Evolutionary conservation across 1,139 yeast species (phyloP).

Genomic region (Geotrichum citri-aurantii): DNA sequence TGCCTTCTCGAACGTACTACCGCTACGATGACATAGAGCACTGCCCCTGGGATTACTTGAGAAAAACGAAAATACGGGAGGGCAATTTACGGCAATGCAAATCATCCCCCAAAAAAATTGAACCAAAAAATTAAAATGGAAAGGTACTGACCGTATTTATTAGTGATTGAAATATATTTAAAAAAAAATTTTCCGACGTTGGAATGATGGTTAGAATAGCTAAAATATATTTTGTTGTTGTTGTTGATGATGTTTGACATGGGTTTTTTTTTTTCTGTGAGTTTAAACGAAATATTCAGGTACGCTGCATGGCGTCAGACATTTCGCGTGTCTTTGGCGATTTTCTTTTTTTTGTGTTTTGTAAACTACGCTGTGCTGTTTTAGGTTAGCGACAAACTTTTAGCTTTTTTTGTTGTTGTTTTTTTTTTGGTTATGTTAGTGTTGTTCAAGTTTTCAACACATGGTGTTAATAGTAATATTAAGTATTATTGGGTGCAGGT

Average conservation of each 20-base stretch:
- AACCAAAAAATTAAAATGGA: no score
- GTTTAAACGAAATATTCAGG: neutral
- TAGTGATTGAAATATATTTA: no score
- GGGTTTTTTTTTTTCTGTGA: no score
- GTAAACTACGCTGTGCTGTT: neutral
- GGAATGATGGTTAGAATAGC: no score
- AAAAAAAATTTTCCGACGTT: no score
- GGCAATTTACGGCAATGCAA: neutral
- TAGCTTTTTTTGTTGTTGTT: neutral
- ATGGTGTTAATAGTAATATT: no score
- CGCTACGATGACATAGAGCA: neutral
- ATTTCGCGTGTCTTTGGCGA: neutral
- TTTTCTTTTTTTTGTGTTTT: neutral
- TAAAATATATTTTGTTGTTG: no score
- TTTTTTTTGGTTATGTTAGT: neutral
- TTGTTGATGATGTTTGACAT: no score
- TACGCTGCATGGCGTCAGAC: neutral
- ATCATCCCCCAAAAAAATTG: neutral
- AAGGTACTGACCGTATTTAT: no score
- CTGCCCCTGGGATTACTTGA: neutral
- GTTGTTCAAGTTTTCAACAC: no score
- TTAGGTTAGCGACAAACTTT: neutral
- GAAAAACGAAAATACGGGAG: neutral
- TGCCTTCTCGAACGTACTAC: no score
- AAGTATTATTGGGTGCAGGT: no score